Percentiles rank a stretch among this genome's conserved stretches.
phyloP scores from a whole-genome alignment of 257 asterid genomes.

The Solanum ossicruentum region DNA sequence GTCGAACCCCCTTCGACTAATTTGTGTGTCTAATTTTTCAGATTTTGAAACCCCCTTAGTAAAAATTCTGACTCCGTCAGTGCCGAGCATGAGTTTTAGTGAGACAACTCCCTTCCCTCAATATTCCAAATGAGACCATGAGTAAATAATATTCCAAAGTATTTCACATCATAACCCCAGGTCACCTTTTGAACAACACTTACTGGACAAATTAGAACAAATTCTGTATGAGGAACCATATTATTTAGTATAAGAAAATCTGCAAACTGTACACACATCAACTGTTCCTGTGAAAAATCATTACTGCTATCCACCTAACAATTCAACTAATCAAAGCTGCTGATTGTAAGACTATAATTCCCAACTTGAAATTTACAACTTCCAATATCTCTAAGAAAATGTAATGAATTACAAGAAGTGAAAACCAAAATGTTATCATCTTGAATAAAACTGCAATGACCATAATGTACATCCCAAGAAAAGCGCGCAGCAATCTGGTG shows the following conservation, averaged over 20 bases:
- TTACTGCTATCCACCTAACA: background rate
- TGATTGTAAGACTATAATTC: background rate
- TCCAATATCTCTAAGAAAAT: background rate
- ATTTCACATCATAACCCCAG: background rate
- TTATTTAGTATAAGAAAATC: background rate
- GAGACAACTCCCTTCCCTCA: background rate
- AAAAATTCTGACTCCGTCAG: no score
- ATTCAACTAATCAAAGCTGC: background rate
- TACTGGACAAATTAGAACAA: background rate
- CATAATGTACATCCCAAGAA: background rate
- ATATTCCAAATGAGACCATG: background rate
- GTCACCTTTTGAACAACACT: background rate
- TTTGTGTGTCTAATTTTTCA: no score
- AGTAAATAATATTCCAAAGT: background rate
- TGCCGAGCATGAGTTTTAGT: background rate
- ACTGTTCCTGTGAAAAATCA: background rate
- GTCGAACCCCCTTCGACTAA: no score
- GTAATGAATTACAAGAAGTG: background rate
- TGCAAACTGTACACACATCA: background rate
- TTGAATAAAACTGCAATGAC: background rate
- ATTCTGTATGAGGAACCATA: background rate
- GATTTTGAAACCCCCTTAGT: no score
- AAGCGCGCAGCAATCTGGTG: background rate
- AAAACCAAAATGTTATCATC: background rate
- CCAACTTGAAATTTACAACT: background rate